A percentile compares a stretch with the other conserved stretches of the same genome.
phyloP scores from a whole-genome alignment of 305 asterid species.

The Fraxinus dipetala region DNA sequence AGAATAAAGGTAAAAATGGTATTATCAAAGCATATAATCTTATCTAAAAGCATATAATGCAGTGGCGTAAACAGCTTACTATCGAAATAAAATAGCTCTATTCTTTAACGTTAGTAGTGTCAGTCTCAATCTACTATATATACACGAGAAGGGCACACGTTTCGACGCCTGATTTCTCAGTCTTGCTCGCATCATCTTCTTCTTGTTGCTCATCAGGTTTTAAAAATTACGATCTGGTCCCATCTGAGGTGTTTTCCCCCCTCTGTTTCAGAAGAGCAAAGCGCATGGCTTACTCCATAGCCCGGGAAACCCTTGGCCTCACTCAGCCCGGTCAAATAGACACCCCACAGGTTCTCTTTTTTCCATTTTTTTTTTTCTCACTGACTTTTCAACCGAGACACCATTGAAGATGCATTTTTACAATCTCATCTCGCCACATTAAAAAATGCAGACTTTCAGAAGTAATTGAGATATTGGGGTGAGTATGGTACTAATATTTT shows the following conservation, averaged over 20 bases:
- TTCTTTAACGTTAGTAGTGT: not conserved
- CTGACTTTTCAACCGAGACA: not conserved
- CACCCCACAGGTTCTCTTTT: constrained; percentile 52
- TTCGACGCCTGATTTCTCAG: not conserved
- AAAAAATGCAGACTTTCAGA: no score
- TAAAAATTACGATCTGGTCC: not conserved
- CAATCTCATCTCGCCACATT: no score
- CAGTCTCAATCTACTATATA: not conserved
- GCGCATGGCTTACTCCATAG: constrained; percentile 63
- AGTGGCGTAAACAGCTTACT: not conserved
- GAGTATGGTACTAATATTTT: no score
- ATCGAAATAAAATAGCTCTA: not conserved
- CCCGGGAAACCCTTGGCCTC: constrained; percentile 87
- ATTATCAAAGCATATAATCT: not conserved
- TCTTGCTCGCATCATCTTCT: not conserved
- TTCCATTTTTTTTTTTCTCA: no score
- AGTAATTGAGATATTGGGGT: no score
- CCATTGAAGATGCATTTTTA: not conserved
- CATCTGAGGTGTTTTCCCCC: constrained; percentile 9
- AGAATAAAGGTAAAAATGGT: not conserved
- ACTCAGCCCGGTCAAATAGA: constrained; percentile 58
- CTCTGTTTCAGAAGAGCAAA: constrained; percentile 31
- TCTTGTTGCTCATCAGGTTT: not conserved
- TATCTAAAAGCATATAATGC: not conserved
- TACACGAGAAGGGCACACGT: not conserved